Base-by-base conservation (phyloP, 768 basidiomycete species). In the Naganishia antarctica region DNA sequence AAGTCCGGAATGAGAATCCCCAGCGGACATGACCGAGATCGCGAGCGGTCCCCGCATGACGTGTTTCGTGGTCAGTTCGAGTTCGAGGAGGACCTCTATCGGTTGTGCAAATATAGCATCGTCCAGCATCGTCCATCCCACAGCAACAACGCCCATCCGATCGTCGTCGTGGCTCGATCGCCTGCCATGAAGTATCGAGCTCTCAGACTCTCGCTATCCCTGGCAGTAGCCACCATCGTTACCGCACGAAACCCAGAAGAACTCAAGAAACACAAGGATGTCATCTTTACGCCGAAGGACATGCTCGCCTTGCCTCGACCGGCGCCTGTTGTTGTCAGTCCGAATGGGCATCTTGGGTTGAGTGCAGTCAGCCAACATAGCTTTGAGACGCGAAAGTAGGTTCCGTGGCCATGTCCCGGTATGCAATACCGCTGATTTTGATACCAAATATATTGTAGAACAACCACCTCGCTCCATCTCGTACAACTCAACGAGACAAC, bases 261-360 rank as follows among this genome's bases (percentile, higher is more conserved):
- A 8, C 29, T 51, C 50, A 51, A 41, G 4, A 59, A 59, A 47
- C 59, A 60, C 43, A 44, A 46, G 21, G 26, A 63, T 41, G 40
- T 23, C 28, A 44, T 63, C 49, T 67, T 73, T 59, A 70, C 71
- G 2, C 69, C 71, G 0, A 60, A 70, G 51, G 73, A 76, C 49
- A 71, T 76, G 73, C 65, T 76, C 8, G 37, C 69, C 0, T 65
- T 74, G 2, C 63, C 67, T 16, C 63, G 67, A 31, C 53, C 67
- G 1, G 44, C 47, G 4, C 34, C 53, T 21, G 47, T 57, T 0
- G 47, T 61, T 26, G 53, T 60, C 37, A 60, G 46, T 58, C 63
- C 63, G 18, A 26, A 48, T 43, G 63, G 64, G 13, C 23, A 43
- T 9, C 50, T 45, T 15, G 67, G 40, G 2, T 8, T 68, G 23